phyloP scores from a whole-genome alignment of 1,284 basidiomycete genomes.

The Sporisorium iseilematis-ciliati region DNA sequence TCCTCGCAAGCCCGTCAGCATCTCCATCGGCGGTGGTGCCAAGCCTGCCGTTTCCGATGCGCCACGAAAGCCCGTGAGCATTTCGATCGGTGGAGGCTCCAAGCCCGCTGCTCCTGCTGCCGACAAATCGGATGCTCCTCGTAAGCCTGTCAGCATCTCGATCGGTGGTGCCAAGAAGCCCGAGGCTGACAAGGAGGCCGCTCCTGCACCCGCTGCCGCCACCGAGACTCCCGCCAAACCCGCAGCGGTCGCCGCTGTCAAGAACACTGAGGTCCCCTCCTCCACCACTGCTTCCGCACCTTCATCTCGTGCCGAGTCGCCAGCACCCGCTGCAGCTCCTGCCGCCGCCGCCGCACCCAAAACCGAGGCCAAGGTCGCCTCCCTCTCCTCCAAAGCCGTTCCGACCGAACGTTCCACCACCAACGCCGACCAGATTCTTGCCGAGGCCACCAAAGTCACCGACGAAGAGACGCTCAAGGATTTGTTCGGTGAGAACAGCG shows the following conservation, averaged over 20 bases:
- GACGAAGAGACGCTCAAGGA: constrained; percentile 69
- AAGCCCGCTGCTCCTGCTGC: constrained; percentile 39
- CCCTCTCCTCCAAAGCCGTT: constrained; percentile 39
- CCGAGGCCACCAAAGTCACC: constrained; percentile 65
- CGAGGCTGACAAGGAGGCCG: constrained; percentile 24
- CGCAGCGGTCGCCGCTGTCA: constrained; percentile 50
- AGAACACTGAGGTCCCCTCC: constrained; percentile 43
- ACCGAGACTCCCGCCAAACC: constrained; percentile 37
- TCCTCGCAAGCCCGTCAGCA: constrained; percentile 64
- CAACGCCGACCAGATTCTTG: constrained; percentile 66
- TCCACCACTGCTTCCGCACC: constrained; percentile 36
- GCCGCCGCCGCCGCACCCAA: constrained; percentile 21
- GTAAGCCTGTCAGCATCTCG: constrained; percentile 58
- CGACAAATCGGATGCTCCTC: constrained; percentile 38
- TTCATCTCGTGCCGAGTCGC: constrained; percentile 54
- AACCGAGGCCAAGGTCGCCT: constrained; percentile 43
- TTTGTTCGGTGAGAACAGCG: constrained; percentile 66
- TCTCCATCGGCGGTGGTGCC: constrained; percentile 66
- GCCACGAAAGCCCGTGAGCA: constrained; percentile 55
- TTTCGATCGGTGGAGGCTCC: constrained; percentile 64
- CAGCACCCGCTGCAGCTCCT: constrained; percentile 29
- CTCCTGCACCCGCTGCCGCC: constrained; percentile 28
- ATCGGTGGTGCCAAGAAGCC: constrained; percentile 60
- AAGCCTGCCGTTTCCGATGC: constrained; percentile 36
- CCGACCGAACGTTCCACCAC: constrained; percentile 60